A percentile compares a stretch with the other conserved stretches of the same genome.
Evolutionary conservation across 306 rosid genomes (phyloP).

Genomic region (Chamaecrista fasciculata): DNA sequence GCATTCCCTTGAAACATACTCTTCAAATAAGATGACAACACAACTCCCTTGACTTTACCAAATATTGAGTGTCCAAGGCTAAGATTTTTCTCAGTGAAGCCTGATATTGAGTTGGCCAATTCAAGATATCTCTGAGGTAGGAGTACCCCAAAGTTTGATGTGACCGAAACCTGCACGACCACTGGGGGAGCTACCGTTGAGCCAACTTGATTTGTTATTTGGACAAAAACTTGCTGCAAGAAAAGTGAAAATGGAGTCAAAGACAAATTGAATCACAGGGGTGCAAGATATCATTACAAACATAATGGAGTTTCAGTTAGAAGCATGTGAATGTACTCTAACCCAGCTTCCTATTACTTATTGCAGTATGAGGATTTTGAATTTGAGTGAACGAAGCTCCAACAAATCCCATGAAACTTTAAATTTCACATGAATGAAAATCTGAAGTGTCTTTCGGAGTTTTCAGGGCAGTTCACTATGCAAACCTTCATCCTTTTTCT

Average conservation of each 20-base stretch:
- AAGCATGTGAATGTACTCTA: constrained; percentile 2
- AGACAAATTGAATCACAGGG: neutral
- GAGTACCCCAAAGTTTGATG: constrained; percentile 50
- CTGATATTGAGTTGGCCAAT: constrained; percentile 59
- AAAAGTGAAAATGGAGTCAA: constrained; percentile 11
- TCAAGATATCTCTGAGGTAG: constrained; percentile 66
- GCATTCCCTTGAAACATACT: constrained; percentile 44
- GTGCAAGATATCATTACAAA: neutral
- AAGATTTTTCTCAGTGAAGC: constrained; percentile 60
- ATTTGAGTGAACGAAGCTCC: neutral
- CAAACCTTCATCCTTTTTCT: neutral
- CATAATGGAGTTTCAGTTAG: constrained; percentile 5
- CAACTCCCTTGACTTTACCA: constrained; percentile 73
- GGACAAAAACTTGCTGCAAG: constrained; percentile 71
- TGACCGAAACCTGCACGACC: constrained; percentile 67
- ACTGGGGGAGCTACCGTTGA: constrained; percentile 60
- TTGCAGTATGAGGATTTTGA: neutral
- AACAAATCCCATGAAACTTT: constrained; percentile 22
- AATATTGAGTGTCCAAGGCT: constrained; percentile 72
- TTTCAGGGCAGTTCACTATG: neutral
- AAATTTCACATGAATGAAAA: neutral
- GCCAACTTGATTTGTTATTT: constrained; percentile 64
- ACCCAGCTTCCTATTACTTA: neutral
- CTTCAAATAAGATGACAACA: constrained; percentile 60
- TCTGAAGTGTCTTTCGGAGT: neutral